These are phyloP conservation scores for Orychophragmus violaceus DNA, from an alignment of 345 rosid species.

Conservation along the genomic window DNA sequence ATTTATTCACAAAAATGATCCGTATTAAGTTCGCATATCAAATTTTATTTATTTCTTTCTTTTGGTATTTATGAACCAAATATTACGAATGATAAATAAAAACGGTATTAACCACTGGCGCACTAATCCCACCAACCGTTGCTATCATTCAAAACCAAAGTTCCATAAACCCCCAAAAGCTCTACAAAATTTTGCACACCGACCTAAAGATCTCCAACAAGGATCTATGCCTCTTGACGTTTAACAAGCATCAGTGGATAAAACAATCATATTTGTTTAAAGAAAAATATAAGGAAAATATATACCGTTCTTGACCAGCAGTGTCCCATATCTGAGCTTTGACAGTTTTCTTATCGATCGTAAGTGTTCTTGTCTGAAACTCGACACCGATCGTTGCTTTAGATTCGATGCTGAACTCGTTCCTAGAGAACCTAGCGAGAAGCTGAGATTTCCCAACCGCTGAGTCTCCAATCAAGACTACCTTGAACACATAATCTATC, in stretches of 20 bases:
- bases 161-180: not conserved
- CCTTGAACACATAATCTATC: slow-evolving; percentile 62
- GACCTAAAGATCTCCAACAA: not conserved
- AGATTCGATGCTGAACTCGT: slow-evolving; percentile 56
- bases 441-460: slow-evolving; percentile 76
- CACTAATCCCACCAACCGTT: too few relatives aligned
- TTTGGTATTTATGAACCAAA: too few relatives aligned
- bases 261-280: not conserved
- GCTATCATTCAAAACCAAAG: too few relatives aligned
- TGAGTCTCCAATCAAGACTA: slow-evolving; percentile 64
- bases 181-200: not conserved
- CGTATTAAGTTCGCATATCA: too few relatives aligned
- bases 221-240: too few relatives aligned
- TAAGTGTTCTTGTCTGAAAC: slow-evolving; percentile 54
- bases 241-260: not conserved
- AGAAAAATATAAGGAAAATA: not conserved
- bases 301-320: slow-evolving; percentile 75
- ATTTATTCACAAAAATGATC: too few relatives aligned
- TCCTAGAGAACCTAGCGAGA: slow-evolving; percentile 55
- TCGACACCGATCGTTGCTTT: slow-evolving; percentile 73
- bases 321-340: slow-evolving; percentile 83
- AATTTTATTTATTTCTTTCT: too few relatives aligned
- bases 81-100: too few relatives aligned
- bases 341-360: slow-evolving; percentile 50
- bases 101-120: too few relatives aligned